These are phyloP conservation scores for Boletus vermiculosoides DNA, from an alignment of 768 basidiomycete genomes.

Conservation along the genomic window DNA sequence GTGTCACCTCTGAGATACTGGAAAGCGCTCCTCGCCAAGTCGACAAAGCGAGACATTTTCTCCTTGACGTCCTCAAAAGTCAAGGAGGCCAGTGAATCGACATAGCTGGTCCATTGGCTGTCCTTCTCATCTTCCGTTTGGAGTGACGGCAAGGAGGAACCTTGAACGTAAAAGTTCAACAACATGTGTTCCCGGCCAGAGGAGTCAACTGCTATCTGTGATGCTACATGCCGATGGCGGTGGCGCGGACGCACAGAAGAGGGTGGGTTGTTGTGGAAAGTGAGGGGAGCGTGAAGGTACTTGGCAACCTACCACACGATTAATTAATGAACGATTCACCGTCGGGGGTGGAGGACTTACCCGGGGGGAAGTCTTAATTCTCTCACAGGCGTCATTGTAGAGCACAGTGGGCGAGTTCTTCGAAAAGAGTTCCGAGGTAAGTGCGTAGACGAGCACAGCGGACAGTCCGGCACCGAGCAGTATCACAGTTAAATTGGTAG, in stretches of 20 bases:
- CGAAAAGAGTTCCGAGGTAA: conserved; percentile 84
- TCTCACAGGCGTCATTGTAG: conserved; percentile 58
- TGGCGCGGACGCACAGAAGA: conserved; percentile 74
- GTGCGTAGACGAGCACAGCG: conserved; percentile 67
- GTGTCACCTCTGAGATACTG: conserved; percentile 71
- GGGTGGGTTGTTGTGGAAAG: conserved; percentile 82
- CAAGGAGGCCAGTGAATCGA: conserved; percentile 51
- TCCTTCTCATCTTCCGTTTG: conserved; percentile 27
- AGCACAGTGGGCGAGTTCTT: conserved; percentile 84
- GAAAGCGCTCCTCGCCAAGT: conserved; percentile 58
- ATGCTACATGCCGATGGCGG: conserved; percentile 77
- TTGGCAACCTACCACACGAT: conserved; percentile 52
- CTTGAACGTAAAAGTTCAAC: conserved; percentile 79
- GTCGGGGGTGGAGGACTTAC: conserved; percentile 30
- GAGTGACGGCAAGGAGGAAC: conserved; percentile 38
- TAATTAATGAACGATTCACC: neutral
- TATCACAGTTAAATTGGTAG: conserved; percentile 52
- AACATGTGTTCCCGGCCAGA: conserved; percentile 80
- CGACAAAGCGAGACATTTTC: conserved; percentile 39
- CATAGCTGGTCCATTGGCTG: conserved; percentile 30
- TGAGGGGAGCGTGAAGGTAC: conserved; percentile 64
- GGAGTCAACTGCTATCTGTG: conserved; percentile 71
- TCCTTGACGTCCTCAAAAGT: conserved; percentile 57
- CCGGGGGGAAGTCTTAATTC: conserved; percentile 45
- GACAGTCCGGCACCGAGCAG: conserved; percentile 81